Base-by-base conservation (phyloP, 192 early-diverging fungal genomes). In the Linnemannia hyalina region DNA sequence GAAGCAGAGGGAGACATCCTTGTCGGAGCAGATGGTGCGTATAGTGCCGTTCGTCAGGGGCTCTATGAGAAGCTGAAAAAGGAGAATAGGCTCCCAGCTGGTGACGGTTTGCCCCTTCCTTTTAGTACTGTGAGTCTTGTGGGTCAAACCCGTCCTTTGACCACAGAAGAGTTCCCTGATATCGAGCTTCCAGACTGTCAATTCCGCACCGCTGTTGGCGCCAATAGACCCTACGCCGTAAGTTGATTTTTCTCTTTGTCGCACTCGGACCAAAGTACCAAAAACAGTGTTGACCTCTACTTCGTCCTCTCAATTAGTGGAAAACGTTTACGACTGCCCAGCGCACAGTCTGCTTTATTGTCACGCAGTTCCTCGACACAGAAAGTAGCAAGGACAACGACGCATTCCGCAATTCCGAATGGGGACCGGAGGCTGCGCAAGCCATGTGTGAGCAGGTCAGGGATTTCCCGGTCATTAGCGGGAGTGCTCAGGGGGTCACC, bases 21-120 rank as follows among this genome's bases (percentile, higher is more conserved):
- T 23, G 84, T 89, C 0, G 88, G 84, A 47, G 78, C 80, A 2
- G 89, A 89, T 76, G 85, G 85, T 49, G 76, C 78, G 0, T 77
- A 78, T 22, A 82, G 80, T 63, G 69, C 46, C 6, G 72, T 84
- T 15, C 80, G 85, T 57, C 74, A 82, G 32, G 18, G 52, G 1
- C 26, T 82, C 26, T 82, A 72, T 35, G 26, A 71, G 22, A 23
- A 76, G 9, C 32, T 82, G 41, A n/a, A 72, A 4, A 41, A 76
- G 9, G 44, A 57, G 36, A 52, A 26, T 22, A n/a, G n/a, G 4
- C 22, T 82, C 1, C 80, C 80, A 11, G 0, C 8, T 1, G 26
- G 54, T 11, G 81, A 83, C 44, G 60, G 68, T 9, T 26, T 49
- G 22, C 52, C 42, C 2, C 54, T 82, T n/a, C 73, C 68, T n/a